phyloP scores from a whole-genome alignment of 192 early-diverging fungal species.

The Coemansia sp. region DNA sequence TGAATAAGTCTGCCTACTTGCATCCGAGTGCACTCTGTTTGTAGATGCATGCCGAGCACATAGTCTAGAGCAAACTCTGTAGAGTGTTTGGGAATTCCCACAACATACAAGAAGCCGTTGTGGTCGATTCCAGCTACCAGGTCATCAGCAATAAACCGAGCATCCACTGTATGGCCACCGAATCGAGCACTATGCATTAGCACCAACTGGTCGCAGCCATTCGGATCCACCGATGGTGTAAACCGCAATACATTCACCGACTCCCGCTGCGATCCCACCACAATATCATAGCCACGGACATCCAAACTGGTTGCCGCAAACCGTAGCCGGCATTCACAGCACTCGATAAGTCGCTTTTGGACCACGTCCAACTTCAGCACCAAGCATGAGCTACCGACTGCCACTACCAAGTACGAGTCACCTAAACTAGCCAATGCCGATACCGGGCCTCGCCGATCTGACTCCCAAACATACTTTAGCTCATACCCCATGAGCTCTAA shows the following conservation, averaged over 20 bases:
- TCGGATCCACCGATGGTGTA: slow-evolving; percentile 2
- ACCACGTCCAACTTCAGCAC: slow-evolving; percentile 40
- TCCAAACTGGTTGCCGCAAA: slow-evolving; percentile 34
- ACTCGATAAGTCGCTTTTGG: slow-evolving; percentile 33
- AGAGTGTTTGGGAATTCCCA: slow-evolving; percentile 9
- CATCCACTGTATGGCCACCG: slow-evolving; percentile 29
- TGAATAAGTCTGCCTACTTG: slow-evolving; percentile 14
- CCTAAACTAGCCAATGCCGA: slow-evolving; percentile 32
- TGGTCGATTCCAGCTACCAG: slow-evolving; percentile 27
- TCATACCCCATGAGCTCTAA: slow-evolving; percentile 12
- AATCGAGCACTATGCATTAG: slow-evolving; percentile 31
- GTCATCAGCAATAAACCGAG: slow-evolving; percentile 22
- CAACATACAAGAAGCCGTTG: slow-evolving; percentile 26
- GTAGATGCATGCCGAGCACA: slow-evolving; percentile 29
- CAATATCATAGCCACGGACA: slow-evolving; percentile 24
- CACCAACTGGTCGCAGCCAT: slow-evolving; percentile 14
- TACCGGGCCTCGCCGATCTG: slow-evolving; percentile 24
- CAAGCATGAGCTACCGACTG: slow-evolving; percentile 13
- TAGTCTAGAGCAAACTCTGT: slow-evolving; percentile 43
- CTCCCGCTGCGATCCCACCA: slow-evolving; percentile 38
- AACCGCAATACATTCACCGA: slow-evolving; percentile 31
- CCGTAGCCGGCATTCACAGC: slow-evolving; percentile 31
- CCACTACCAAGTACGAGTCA: slow-evolving; percentile 42
- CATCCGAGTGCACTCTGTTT: slow-evolving; percentile 26
- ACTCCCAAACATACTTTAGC: slow-evolving; percentile 49